phyloP scores from a whole-genome alignment of 768 basidiomycete species.

The Melanogaster broomeanus region DNA sequence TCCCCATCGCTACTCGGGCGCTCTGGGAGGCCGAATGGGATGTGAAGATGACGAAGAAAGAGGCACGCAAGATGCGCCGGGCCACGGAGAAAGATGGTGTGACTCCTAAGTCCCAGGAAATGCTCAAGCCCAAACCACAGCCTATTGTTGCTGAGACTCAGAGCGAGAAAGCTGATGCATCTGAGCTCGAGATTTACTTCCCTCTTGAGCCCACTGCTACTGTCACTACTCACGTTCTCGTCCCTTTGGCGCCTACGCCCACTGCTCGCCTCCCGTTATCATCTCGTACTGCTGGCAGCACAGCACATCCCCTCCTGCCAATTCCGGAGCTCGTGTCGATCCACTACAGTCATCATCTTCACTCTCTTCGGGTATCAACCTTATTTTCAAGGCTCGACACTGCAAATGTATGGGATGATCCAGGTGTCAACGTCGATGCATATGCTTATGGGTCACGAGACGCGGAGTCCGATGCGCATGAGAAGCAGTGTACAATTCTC shows the following conservation, averaged over 20 bases:
- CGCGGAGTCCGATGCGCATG: conserved; percentile 19
- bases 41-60: conserved; percentile 50
- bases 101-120: conserved; percentile 25
- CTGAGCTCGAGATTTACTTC: conserved; percentile 67
- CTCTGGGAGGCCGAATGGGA: conserved; percentile 77
- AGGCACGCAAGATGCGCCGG: conserved; percentile 25
- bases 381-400: conserved; percentile 73
- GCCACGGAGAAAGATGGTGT: conserved; percentile 17
- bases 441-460: conserved; percentile 55
- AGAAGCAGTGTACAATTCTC: conserved; percentile 65
- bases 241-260: conserved; percentile 79
- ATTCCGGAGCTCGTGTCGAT: conserved; percentile 50
- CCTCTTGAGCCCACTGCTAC: conserved; percentile 32
- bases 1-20: conserved; percentile 74
- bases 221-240: conserved; percentile 67
- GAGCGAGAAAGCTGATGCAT: conserved; percentile 23
- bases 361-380: conserved; percentile 64
- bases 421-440: conserved; percentile 53
- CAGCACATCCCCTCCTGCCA: conserved; percentile 47
- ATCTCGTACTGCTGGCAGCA: conserved; percentile 13
- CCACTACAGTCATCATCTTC: conserved; percentile 54
- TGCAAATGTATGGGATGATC: conserved; percentile 59
- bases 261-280: conserved; percentile 63
- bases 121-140: conserved; percentile 26
- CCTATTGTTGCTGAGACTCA: conserved; percentile 1